Evolutionary conservation across 2,329 filamentous ascomycete genomes (phyloP), one percentile per base, ranked within the genome.

Genomic region (Fusarium sp.): DNA sequence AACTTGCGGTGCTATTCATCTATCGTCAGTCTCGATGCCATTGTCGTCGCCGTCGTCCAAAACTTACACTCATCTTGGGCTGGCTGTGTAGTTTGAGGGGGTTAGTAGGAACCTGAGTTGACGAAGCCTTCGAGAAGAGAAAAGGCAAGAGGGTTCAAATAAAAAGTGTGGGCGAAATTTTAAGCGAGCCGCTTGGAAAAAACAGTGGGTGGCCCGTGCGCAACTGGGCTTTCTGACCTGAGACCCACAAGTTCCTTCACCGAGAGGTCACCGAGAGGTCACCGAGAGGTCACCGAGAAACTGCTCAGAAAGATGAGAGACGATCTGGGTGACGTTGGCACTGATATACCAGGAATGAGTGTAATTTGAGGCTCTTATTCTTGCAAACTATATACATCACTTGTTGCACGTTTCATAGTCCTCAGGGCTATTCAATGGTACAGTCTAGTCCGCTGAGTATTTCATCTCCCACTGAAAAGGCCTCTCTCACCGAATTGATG

Each of bases 1-100:
- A 85, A 89, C 87, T 90, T 89, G 80, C 87, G 86, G 85, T 89
- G 87, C 84, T 84, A 64, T 78, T 69, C n/a, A 51, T 36, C 51
- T 20, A 31, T 61, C 51, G 71, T 77, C 61, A 75, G 67, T 66
- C 67, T 66, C 68, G 44, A 85, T 83, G 75, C 76, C 70, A 77
- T 75, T 78, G 75, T 76, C 63, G 27, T 36, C 35, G 46, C 75
- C 58, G 33, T 46, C 44, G 42, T 75, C 61, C 31, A 10, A 29
- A 62, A 83, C 82, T 78, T 78, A 84, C 82, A 84, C 81, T 83
- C 82, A 84, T 84, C 74, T 81, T 83, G 81, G 76, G 78, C 79
- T 77, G 70, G 78, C 81, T 83, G 80, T 77, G 75, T 80, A 78
- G 78, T 80, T 80, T 79, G 78, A 78, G 75, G 78, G 80, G 79